phyloP scores from a whole-genome alignment of 2,329 filamentous ascomycete genomes.

The Talaromyces atroroseus region DNA sequence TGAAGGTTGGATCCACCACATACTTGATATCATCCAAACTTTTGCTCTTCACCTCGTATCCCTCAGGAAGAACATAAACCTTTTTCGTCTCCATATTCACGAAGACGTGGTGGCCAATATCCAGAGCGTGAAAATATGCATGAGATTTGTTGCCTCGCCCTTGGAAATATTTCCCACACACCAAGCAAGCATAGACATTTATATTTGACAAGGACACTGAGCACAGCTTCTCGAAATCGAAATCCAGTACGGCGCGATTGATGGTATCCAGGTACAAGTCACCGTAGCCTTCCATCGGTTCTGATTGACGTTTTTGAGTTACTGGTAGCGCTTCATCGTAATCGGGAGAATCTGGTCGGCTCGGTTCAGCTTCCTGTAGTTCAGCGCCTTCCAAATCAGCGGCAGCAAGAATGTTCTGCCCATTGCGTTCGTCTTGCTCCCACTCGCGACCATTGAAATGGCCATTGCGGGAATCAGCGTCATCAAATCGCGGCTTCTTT shows the following conservation, averaged over 20 bases:
- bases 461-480: conserved; percentile 25
- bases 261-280: conserved; percentile 98
- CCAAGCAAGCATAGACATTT: conserved; percentile 95
- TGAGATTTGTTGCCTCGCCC: conserved; percentile 89
- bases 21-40: conserved; percentile 97
- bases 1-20: conserved; percentile 85
- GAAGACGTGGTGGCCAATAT: conserved; percentile 93
- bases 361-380: conserved; percentile 28
- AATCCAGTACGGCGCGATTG: conserved; percentile 85
- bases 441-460: conserved; percentile 27
- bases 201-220: conserved; percentile 95
- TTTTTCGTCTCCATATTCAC: conserved; percentile 76
- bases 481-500: conserved; percentile 41
- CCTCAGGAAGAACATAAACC: conserved; percentile 66
- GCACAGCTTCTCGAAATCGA: conserved; percentile 98
- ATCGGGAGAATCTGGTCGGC: conserved; percentile 25
- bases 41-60: conserved; percentile 92
- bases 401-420: conserved; percentile 48
- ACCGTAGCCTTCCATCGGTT: conserved; percentile 80
- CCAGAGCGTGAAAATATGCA: conserved; percentile 94
- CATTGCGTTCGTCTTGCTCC: conserved; percentile 33
- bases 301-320: conserved; percentile 58
- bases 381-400: conserved; percentile 62
- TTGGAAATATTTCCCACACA: conserved; percentile 97
- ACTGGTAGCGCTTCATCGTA: conserved; percentile 35